A percentile compares a stretch with the other conserved stretches of the same genome.
Conservation (phyloP, 169 alveolate genomes). For the Perkinsus olseni region DNA sequence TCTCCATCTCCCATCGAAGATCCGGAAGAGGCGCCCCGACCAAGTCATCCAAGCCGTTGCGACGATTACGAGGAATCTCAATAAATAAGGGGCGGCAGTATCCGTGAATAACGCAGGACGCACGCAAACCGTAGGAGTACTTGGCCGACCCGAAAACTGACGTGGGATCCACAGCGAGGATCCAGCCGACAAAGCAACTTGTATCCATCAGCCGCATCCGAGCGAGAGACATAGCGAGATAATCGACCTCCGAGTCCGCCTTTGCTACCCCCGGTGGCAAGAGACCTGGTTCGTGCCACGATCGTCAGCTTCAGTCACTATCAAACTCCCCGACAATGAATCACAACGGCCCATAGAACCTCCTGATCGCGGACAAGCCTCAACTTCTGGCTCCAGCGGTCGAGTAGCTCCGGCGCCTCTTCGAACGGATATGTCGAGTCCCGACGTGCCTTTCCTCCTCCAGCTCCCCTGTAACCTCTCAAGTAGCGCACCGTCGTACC, state of each 20-base stretch:
- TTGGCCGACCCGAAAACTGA: background rate
- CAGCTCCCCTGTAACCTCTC: too few relatives aligned
- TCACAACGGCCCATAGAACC: too few relatives aligned
- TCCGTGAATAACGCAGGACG: background rate
- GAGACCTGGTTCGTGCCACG: too few relatives aligned
- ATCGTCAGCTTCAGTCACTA: too few relatives aligned
- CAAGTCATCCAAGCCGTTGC: background rate
- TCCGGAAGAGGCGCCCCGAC: background rate
- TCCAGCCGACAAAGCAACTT: background rate
- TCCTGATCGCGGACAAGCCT: too few relatives aligned
- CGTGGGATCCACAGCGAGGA: background rate
- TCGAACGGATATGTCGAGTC: too few relatives aligned
- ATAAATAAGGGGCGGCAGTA: background rate
- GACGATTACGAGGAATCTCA: background rate
- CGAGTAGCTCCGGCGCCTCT: too few relatives aligned
- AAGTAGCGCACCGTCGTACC: too few relatives aligned
- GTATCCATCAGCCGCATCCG: background rate
- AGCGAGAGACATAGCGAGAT: background rate
- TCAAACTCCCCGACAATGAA: too few relatives aligned
- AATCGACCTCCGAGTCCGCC: background rate
- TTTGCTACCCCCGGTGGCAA: too few relatives aligned
- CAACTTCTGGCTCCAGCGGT: too few relatives aligned
- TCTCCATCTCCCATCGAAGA: background rate
- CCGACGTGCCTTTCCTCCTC: too few relatives aligned
- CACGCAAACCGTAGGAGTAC: background rate